Evolutionary conservation across 2,329 filamentous ascomycete species (phyloP).

Genomic region (Ascosphaera aggregata): DNA sequence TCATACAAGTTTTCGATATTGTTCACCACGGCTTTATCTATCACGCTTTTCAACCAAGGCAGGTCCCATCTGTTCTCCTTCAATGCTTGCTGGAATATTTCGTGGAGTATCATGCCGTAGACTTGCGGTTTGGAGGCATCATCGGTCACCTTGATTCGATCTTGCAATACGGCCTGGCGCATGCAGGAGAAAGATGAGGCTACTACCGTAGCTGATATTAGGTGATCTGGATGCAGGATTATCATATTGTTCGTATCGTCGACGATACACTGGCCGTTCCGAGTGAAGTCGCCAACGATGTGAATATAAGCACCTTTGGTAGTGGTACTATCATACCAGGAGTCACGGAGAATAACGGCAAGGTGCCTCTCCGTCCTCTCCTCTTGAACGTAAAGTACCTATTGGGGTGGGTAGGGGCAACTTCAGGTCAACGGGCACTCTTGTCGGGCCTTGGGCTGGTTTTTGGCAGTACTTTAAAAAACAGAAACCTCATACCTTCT

Average conservation of each 20-base stretch:
- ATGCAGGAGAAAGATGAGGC: conserved; percentile 91
- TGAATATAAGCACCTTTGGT: conserved; percentile 59
- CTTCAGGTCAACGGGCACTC: conserved; percentile 1
- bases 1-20: conserved; percentile 80
- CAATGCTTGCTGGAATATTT: conserved; percentile 82
- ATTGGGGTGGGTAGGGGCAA: conserved; percentile 8
- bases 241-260: conserved; percentile 73
- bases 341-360: conserved; percentile 54
- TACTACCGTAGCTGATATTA: conserved; percentile 84
- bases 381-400: conserved; percentile 64
- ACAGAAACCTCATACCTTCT: conserved; percentile 62
- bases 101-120: conserved; percentile 83
- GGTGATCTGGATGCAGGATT: conserved; percentile 82
- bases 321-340: conserved; percentile 67
- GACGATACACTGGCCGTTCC: conserved; percentile 49
- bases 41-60: conserved; percentile 39
- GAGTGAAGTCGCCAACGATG: conserved; percentile 55
- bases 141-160: conserved; percentile 77
- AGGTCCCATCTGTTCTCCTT: conserved; percentile 62
- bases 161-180: conserved; percentile 76
- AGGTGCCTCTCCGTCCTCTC: conserved; percentile 44
- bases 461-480: too few species aligned
- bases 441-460: conserved; percentile 1
- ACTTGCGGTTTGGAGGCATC: conserved; percentile 60
- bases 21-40: conserved; percentile 44